phyloP scores from a whole-genome alignment of 768 basidiomycete species.

The Lactarius sanguifluus region DNA sequence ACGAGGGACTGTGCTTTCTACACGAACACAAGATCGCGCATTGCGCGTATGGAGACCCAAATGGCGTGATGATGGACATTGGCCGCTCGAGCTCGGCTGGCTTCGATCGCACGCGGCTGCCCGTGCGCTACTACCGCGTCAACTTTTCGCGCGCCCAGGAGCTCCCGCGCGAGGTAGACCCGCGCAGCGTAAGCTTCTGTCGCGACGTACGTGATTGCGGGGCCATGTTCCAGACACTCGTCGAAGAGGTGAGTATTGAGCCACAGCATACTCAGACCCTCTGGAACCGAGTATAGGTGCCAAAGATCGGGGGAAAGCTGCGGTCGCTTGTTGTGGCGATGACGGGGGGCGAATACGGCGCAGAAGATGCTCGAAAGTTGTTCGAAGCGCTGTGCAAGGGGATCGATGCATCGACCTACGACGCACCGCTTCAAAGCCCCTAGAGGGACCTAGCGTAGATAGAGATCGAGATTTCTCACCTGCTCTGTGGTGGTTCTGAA shows the following conservation, averaged over 20 bases:
- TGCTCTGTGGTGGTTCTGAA: background rate
- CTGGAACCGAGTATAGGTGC: slow-evolving; percentile 36
- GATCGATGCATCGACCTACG: slow-evolving; percentile 45
- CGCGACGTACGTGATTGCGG: slow-evolving; percentile 27
- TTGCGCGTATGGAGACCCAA: slow-evolving; percentile 20
- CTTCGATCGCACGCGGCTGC: slow-evolving; percentile 25
- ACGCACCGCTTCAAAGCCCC: slow-evolving; percentile 27
- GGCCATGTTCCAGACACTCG: slow-evolving; percentile 14
- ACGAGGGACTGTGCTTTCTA: slow-evolving; percentile 27
- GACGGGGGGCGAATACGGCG: slow-evolving; percentile 47
- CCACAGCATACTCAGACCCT: background rate
- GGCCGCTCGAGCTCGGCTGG: slow-evolving; percentile 15
- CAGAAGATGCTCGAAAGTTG: slow-evolving; percentile 49
- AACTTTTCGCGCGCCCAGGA: slow-evolving; percentile 23
- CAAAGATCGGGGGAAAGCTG: slow-evolving; percentile 42
- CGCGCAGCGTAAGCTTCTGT: slow-evolving; percentile 12
- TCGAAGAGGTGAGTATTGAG: slow-evolving; percentile 12
- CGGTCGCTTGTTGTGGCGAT: slow-evolving; percentile 49
- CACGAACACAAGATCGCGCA: slow-evolving; percentile 29
- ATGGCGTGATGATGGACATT: slow-evolving; percentile 29
- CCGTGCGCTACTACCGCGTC: slow-evolving; percentile 28
- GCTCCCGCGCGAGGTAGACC: slow-evolving; percentile 17
- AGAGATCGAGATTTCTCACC: background rate
- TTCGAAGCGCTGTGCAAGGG: slow-evolving; percentile 51
- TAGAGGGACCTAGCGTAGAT: background rate